Evolutionary conservation across 2,329 filamentous ascomycete species (phyloP), one percentile per base, ranked within the genome.

Genomic region (Leptosphaerulina australis): DNA sequence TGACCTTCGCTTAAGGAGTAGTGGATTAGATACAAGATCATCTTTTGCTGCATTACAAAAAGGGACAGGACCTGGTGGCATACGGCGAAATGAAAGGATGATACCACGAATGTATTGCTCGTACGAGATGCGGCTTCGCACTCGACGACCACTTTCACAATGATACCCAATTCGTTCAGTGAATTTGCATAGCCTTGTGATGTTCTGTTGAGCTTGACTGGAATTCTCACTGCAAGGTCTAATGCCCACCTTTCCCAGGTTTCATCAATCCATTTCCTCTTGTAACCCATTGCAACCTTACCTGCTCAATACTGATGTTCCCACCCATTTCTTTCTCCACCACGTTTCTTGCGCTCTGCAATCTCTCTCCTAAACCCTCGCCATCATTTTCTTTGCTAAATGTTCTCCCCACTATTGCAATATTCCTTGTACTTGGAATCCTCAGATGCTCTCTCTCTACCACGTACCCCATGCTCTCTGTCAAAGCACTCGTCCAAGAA

Each of bases 401-500:
- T 24, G 25, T 61, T 37, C 90, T 81, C 3, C 92, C 92, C 30
- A 97, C 69, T 22, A 99, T 77, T 0, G 87, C 90, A 14, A 87
- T 85, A 71, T 97, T 97, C 55, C 94, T 80, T 29, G 93, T 97
- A 70, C 90, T 95, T 0, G 94, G 94, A 55, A 99, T 97, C 35
- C 93, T 81, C 63, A 99, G 73, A 78, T 94, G 86, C 64, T 96
- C 93, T 56, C 82, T 89, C 73, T 97, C 91, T 0, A 90, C 81
- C 4, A 79, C 74, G 79, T 87, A 96, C 2, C 88, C 89, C 56
- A 91, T 84, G 49, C 88, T 86, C 24, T 78, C 76, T 0, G 88
- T 86, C 31, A 99, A 81, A 21, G 78, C 76, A 15, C 83, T 78
- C 0, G 91, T 85, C 82, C 93, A 97, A 38, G 83, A 83, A 15